phyloP scores from a whole-genome alignment of 169 alveolate genomes.

The Babesia ovata region DNA sequence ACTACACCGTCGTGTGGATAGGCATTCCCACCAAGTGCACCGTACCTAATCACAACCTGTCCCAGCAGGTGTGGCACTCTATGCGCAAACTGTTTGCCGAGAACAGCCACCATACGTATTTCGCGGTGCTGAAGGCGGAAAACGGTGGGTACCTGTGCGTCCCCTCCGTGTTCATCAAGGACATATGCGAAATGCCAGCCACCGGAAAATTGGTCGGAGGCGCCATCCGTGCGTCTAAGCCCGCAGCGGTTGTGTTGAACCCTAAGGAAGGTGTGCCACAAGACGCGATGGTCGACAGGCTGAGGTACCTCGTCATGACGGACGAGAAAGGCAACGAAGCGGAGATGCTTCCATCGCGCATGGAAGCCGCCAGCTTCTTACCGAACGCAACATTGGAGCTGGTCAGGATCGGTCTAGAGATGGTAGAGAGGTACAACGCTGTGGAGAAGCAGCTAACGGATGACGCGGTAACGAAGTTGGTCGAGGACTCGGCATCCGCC shows the following conservation, averaged over 20 bases:
- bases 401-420: neutral
- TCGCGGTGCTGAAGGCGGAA: slow-evolving; percentile 11
- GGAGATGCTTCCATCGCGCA: neutral
- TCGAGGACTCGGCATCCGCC: neutral
- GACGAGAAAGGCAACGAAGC: neutral
- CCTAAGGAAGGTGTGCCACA: slow-evolving; percentile 1
- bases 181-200: slow-evolving; percentile 11
- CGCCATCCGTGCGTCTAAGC: neutral
- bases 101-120: neutral
- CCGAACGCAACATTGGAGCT: neutral
- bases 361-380: slow-evolving; percentile 1
- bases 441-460: slow-evolving; percentile 10
- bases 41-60: neutral
- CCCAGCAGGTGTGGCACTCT: neutral
- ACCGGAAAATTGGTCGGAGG: neutral
- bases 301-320: slow-evolving; percentile 8
- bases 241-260: neutral
- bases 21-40: neutral
- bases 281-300: neutral
- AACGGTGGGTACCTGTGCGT: neutral
- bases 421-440: neutral
- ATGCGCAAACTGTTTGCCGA: neutral
- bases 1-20: slow-evolving; percentile 36
- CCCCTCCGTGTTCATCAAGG: slow-evolving; percentile 32
- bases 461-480: slow-evolving; percentile 8